Evolutionary conservation across 495 filamentous ascomycete species (phyloP).

Genomic region (Jackrogersella minutella): DNA sequence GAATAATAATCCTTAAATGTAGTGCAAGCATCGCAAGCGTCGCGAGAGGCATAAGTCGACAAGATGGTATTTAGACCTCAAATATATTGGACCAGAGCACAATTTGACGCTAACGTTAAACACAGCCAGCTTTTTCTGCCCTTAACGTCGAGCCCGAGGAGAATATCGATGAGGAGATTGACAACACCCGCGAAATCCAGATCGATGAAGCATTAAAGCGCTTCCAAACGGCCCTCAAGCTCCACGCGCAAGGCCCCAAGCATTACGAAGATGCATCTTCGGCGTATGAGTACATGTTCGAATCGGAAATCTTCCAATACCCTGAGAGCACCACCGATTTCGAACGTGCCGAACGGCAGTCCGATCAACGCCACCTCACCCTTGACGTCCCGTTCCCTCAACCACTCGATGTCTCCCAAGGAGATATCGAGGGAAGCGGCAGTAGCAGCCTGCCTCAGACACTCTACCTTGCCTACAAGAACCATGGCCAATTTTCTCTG

Average conservation of each 20-base stretch:
- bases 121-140: slow-evolving; percentile 72
- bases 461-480: slow-evolving; percentile 92
- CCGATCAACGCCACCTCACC: slow-evolving; percentile 51
- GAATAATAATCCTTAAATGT: not conserved
- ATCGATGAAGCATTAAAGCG: slow-evolving; percentile 97
- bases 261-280: slow-evolving; percentile 78
- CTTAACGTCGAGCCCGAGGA: slow-evolving; percentile 94
- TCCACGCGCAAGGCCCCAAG: slow-evolving; percentile 84
- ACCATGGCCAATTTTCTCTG: slow-evolving; percentile 87
- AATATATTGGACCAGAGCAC: not conserved
- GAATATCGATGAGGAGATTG: slow-evolving; percentile 86
- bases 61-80: slow-evolving; percentile 36
- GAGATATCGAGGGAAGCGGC: slow-evolving; percentile 70
- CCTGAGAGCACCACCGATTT: slow-evolving; percentile 84
- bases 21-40: slow-evolving; percentile 19
- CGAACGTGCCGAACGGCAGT: slow-evolving; percentile 68
- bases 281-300: slow-evolving; percentile 85
- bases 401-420: slow-evolving; percentile 52
- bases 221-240: slow-evolving; percentile 90
- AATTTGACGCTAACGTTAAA: not conserved
- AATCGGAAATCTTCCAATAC: slow-evolving; percentile 93
- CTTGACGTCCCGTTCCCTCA: slow-evolving; percentile 50
- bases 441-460: slow-evolving; percentile 88
- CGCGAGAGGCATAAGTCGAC: slow-evolving; percentile 18
- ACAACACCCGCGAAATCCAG: slow-evolving; percentile 93